These are phyloP conservation scores for Microthlaspi erraticum DNA, from an alignment of 345 rosid species.

Conservation along the genomic window DNA sequence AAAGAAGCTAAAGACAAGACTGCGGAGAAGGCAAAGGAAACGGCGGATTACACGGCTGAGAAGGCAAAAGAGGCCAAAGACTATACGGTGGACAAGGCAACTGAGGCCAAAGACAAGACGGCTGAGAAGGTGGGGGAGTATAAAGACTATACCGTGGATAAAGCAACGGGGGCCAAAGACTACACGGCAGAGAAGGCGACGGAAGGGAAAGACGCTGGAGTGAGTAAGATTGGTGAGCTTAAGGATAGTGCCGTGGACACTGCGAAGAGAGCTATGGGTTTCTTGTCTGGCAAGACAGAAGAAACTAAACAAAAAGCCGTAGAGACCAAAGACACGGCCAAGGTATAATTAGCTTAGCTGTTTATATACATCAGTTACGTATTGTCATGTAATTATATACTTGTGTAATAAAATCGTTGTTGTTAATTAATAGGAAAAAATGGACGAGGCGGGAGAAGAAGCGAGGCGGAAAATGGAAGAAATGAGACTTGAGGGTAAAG, in stretches of 20 bases:
- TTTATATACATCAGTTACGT: not conserved
- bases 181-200: conserved; percentile 39
- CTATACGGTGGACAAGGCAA: conserved; percentile 34
- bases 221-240: conserved; percentile 47
- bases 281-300: conserved; percentile 60
- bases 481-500: conserved; percentile 51
- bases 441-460: conserved; percentile 58
- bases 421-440: conserved; percentile 45
- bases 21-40: conserved; percentile 12
- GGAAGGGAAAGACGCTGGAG: conserved; percentile 48
- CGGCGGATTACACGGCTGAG: not conserved
- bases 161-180: conserved; percentile 35
- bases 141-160: conserved; percentile 19
- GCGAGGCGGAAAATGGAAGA: conserved; percentile 63
- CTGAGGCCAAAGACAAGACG: conserved; percentile 22
- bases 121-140: not conserved
- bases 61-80: conserved; percentile 25
- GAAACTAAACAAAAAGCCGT: conserved; percentile 58
- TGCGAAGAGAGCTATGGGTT: conserved; percentile 60
- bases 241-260: conserved; percentile 64
- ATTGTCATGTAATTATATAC: conserved; percentile 1
- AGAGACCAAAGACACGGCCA: conserved; percentile 54
- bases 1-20: conserved; percentile 42
- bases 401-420: conserved; percentile 24
- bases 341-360: conserved; percentile 38